Evolutionary conservation across 345 rosid genomes (phyloP), one percentile per base, ranked within the genome.

Genomic region (Bruguiera parviflora): DNA sequence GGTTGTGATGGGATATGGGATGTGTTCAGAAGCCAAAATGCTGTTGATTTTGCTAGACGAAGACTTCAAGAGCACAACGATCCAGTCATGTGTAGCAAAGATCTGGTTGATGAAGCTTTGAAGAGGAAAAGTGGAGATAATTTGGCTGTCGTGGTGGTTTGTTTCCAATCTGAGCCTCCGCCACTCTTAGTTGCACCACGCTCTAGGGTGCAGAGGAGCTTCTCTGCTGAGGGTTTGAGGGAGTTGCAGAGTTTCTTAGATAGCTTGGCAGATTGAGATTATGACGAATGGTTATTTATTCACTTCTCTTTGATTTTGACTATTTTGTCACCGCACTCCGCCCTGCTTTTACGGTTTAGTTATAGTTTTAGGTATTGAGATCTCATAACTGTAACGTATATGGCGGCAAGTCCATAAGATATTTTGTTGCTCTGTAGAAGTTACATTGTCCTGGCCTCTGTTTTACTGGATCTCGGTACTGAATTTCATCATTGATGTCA

Each of bases 1-100:
- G 98, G 92, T 5, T 87, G 93, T 46, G 96, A 90, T 58, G 96
- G 98, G 37, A 81, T 90, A n/a, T 92, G 95, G 98, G 98, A 92
- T 64, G 98, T 90, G 58, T 92, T 92, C 67, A 73, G 80, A 74
- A 90, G 92, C 83, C 91, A 92, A 81, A 90, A 92, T 72, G 96
- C 96, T 3, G 83, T 92, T 37, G 96, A 92, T 80, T 92, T 92
- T 61, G 95, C 96, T 20, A 79, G 98, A 64, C 79, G 96, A 73
- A 86, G 88, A 74, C 85, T 92, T 29, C 96, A 87, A 64, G 88
- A 86, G 75, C 98, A 90, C 80, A 90, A 92, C 19, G 90, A 92
- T 69, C 98, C 96, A 0, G 82, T 51, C 39, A 74, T 63, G 77
- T 92, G 96, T 68, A 81, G 92, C 71, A 87, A 82, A 83, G 96